Conservation (phyloP, 306 rosid genomes). For the Trifolium dubium region DNA sequence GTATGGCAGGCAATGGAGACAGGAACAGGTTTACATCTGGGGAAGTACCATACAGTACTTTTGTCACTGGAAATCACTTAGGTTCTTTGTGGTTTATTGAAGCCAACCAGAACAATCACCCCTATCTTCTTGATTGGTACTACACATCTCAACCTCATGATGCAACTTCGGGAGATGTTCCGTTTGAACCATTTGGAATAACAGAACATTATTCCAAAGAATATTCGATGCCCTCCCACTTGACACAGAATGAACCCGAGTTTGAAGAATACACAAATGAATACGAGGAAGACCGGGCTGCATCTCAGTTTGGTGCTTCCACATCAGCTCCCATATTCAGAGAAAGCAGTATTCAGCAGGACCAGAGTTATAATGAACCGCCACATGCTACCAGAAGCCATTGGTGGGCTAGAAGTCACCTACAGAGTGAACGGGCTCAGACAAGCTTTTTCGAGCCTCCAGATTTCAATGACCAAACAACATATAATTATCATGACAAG, state of each 20-base stretch:
- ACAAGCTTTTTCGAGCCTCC: constrained; percentile 93
- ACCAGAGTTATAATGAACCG: constrained; percentile 40
- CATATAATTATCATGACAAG: constrained; percentile 43
- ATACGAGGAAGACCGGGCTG: constrained; percentile 42
- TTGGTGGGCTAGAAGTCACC: constrained; percentile 86
- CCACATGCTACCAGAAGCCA: constrained; percentile 48
- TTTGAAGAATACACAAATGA: constrained; percentile 52
- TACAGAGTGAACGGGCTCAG: constrained; percentile 45
- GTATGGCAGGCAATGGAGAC: constrained; percentile 49
- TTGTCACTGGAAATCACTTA: constrained; percentile 55
- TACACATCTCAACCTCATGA: constrained; percentile 60
- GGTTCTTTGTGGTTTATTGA: constrained; percentile 67
- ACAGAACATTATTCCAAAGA: constrained; percentile 51
- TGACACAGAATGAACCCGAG: constrained; percentile 42
- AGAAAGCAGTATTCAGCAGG: constrained; percentile 55
- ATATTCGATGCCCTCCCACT: constrained; percentile 58
- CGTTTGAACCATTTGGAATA: constrained; percentile 48
- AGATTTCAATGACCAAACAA: constrained; percentile 51
- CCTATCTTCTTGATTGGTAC: constrained; percentile 86
- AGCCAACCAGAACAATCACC: constrained; percentile 60
- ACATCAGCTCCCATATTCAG: constrained; percentile 64
- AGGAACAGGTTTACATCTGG: constrained; percentile 47
- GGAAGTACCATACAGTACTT: constrained; percentile 51
- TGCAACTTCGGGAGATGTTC: constrained; percentile 34
- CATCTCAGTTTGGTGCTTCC: constrained; percentile 72